These are phyloP conservation scores for Chlorella vulgaris DNA, from an alignment of 139 green algal genomes.

Conservation along the genomic window DNA sequence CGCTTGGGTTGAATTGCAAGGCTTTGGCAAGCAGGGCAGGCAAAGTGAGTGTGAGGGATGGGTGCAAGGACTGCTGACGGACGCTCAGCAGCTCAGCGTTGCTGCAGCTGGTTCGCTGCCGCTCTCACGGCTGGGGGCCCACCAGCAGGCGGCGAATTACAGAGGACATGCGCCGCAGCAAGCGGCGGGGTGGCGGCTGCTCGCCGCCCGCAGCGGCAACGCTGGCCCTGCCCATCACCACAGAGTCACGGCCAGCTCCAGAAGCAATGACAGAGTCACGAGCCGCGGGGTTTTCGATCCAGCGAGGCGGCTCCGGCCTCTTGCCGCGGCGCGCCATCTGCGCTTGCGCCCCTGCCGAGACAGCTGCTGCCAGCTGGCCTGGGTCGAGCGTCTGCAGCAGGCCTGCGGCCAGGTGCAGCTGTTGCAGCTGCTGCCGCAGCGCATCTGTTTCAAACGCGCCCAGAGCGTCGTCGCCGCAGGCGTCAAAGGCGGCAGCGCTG, in stretches of 20 bases:
- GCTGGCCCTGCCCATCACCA: background rate
- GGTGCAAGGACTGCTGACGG: too few relatives aligned
- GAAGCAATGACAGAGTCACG: background rate
- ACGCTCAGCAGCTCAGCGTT: too few relatives aligned
- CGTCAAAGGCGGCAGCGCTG: background rate
- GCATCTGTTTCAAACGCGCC: background rate
- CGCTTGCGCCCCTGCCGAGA: background rate
- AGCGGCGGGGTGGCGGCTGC: background rate
- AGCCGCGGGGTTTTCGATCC: background rate
- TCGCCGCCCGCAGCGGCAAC: background rate
- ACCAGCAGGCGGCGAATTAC: conserved; percentile 6
- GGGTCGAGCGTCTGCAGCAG: conserved; percentile 4
- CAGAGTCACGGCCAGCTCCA: background rate
- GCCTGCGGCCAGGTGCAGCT: background rate
- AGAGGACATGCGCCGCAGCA: conserved; percentile 11
- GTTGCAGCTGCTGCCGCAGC: background rate
- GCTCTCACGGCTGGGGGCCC: too few relatives aligned
- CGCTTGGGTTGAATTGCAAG: too few relatives aligned
- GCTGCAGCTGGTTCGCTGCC: too few relatives aligned
- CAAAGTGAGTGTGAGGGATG: too few relatives aligned
- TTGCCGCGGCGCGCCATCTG: background rate
- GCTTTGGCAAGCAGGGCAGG: too few relatives aligned
- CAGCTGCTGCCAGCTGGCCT: background rate
- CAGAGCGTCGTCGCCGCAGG: background rate
- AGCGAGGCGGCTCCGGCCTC: background rate